Percentiles rank a stretch among this genome's conserved stretches.
Conservation (phyloP, 768 basidiomycete species). For the Lanmaoa rubissima region DNA sequence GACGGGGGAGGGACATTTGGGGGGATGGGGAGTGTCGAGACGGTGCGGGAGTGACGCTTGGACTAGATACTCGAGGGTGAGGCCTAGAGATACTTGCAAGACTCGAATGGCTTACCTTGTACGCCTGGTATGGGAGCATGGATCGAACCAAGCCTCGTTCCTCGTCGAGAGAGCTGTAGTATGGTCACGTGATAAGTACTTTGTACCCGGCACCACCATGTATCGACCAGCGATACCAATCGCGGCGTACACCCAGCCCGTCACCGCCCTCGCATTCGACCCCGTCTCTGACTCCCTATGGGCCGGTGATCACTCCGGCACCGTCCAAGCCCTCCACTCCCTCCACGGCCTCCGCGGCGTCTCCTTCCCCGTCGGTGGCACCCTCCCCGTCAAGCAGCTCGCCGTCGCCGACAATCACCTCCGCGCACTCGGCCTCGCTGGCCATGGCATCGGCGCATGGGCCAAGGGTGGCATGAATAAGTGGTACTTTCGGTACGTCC, state of each 20-base stretch:
- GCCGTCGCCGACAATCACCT: constrained; percentile 78
- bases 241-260: constrained; percentile 38
- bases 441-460: constrained; percentile 75
- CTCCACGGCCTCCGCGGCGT: constrained; percentile 65
- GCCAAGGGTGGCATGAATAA: constrained; percentile 82
- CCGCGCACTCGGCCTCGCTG: constrained; percentile 56
- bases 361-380: constrained; percentile 68
- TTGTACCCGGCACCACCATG: constrained; percentile 3
- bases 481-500: constrained; percentile 70
- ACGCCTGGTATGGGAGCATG: constrained; percentile 49
- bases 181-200: constrained; percentile 13
- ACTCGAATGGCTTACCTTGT: constrained; percentile 34
- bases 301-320: constrained; percentile 74
- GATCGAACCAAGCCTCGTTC: neutral
- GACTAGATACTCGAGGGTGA: constrained; percentile 31
- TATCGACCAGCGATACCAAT: constrained; percentile 24
- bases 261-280: constrained; percentile 84
- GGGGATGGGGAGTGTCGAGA: constrained; percentile 30
- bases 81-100: neutral
- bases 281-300: constrained; percentile 88
- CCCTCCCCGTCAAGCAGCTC: constrained; percentile 70
- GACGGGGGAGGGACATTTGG: too few relatives aligned
- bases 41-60: constrained; percentile 45
- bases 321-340: constrained; percentile 66
- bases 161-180: too few relatives aligned